Evolutionary conservation across 108 stramenopile genomes (phyloP), one percentile per base, ranked within the genome.

Genomic region (Chaetoceros tenuissimus): DNA sequence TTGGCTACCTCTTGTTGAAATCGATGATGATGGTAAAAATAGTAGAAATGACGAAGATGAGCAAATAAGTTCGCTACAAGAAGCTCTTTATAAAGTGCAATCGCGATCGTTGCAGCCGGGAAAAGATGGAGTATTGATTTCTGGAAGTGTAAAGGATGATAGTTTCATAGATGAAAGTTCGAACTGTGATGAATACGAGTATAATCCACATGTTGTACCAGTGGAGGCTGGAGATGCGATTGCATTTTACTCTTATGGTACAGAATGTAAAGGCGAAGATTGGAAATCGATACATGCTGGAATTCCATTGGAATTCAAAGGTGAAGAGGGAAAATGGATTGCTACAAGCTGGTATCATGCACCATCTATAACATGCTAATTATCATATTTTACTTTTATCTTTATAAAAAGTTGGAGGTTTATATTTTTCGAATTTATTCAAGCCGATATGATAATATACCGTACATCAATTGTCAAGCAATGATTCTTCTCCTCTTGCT

Each of bases 1-100:
- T 2, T 84, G 79, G 78, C 75, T 84, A 55, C 82, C 82, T 19
- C 51, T 80, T 51, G 82, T 78, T n/a, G 54, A 69, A 40, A 43
- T 19, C 21, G 46, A 48, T 29, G 57, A 43, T 47, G 58, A 45
- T 0, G 51, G 43, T 3, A 31, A 40, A 19, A 43, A 66, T 21
- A 43, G 27, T 20, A 53, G 60, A 0, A 45, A 45, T 30, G 59
- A 2, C 46, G 31, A 31, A 16, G 66, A 67, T 53, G 8, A 40
- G 13, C 8, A 40, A 40, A 40, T 40, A 40, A 5, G 34, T 40
- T 40, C 8, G 5, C 34, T 40, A 10, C 8, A 5, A 10, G 34
- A 40, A 13, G 34, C 34, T 13, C 5, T 40, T 40, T 13, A 13
- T 10, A 13, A 40, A 40, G 34, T 40, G 34, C 5, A 40, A 10